Evolutionary conservation across 1,284 basidiomycete species (phyloP), one percentile per base, ranked within the genome.

Genomic region (Boletus smithii): DNA sequence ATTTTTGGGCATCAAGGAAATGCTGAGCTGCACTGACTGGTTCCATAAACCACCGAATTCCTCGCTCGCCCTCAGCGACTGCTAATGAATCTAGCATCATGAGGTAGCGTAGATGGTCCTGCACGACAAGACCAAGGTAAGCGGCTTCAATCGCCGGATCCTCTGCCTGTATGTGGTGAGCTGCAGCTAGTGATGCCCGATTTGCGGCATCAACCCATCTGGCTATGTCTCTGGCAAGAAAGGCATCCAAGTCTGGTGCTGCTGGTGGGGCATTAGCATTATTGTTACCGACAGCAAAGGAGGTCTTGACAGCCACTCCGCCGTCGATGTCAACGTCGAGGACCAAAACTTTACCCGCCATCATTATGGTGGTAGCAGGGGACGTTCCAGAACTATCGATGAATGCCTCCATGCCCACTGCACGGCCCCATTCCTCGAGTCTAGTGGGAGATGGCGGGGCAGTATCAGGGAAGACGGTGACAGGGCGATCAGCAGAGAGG

Each of bases 321-420:
- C 69, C 70, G 22, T 61, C 69, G 52, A 89, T 75, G 53, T 85
- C 81, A 48, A 89, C 73, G 58, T 91, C 87, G 44, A 90, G 69
- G 23, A 90, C 86, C 11, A 90, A 71, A 8, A 89, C 79, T 61
- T 88, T 85, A 1, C 87, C 87, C 2, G 80, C 87, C 24, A 89
- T 74, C 14, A 83, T 74, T 31, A 86, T 69, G 1, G 76, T 80
- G 33, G 75, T 75, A 23, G 69, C 65, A 32, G 53, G 38, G n/a
- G 61, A 55, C 13, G 48, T 33, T 29, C 74, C 72, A 20, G 76
- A 72, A 48, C 67, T 67, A 24, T 86, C 85, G 51, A 76, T 79
- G 69, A 85, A 89, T 2, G 79, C 72, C 58, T 87, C 83, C 84
- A 89, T 85, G 31, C 83, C 83, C 11, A 74, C 79, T 20, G 73